Evolutionary conservation across 129 eudicot species (phyloP).

Genomic region (Centrapalus pauciflorus): DNA sequence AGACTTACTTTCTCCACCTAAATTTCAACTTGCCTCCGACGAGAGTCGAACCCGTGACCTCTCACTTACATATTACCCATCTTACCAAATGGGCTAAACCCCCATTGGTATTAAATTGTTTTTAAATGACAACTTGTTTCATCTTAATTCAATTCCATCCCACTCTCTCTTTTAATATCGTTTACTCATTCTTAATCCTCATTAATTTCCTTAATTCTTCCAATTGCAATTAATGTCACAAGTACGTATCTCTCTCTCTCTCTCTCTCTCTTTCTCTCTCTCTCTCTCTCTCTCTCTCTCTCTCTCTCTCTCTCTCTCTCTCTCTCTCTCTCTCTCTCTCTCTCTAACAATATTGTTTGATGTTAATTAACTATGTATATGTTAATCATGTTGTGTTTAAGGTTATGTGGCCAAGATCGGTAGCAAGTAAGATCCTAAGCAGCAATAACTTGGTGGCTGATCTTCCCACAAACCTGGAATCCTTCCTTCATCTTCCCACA

Average conservation of each 20-base stretch:
- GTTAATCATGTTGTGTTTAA: constrained; percentile 25
- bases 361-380: constrained; percentile 4
- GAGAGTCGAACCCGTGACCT: no score
- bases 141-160: constrained; percentile 24
- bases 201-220: constrained; percentile 1
- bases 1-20: no score
- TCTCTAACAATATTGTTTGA: neutral
- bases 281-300: neutral
- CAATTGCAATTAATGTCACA: constrained; percentile 18
- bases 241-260: constrained; percentile 26
- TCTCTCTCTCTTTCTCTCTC: constrained; percentile 15
- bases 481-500: constrained; percentile 17
- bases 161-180: neutral
- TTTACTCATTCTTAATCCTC: neutral
- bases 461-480: constrained; percentile 33
- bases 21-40: no score
- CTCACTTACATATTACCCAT: no score
- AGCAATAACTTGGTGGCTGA: constrained; percentile 53
- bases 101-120: no score
- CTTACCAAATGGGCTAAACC: no score
- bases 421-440: constrained; percentile 46
- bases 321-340: neutral
- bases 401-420: constrained; percentile 64
- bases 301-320: neutral
- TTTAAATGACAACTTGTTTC: neutral